These are phyloP conservation scores for Cercospora janseana DNA, from an alignment of 2,329 filamentous ascomycete species.

Conservation along the genomic window DNA sequence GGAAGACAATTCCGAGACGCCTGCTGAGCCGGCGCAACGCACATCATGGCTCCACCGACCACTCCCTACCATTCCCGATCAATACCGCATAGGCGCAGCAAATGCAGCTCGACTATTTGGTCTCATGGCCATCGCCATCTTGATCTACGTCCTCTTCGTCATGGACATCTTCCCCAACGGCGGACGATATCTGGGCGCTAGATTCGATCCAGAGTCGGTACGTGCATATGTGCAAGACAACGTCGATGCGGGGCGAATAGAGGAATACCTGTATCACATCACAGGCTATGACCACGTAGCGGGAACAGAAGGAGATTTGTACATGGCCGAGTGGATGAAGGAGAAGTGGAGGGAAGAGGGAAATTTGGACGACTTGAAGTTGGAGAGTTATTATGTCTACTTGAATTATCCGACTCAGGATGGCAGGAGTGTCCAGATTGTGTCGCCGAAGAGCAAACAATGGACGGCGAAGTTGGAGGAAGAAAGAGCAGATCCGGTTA, in stretches of 20 bases:
- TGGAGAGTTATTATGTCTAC: conserved; percentile 74
- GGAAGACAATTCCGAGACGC: conserved; percentile 6
- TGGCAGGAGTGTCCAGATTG: conserved; percentile 77
- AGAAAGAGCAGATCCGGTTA: conserved; percentile 62
- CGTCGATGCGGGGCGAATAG: conserved; percentile 62
- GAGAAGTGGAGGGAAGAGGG: conserved; percentile 68
- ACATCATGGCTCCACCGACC: conserved; percentile 24
- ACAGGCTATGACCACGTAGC: conserved; percentile 86
- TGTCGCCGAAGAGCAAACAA: conserved; percentile 61
- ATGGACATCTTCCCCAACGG: conserved; percentile 76
- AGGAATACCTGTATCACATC: conserved; percentile 71
- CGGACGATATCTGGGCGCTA: conserved; percentile 62
- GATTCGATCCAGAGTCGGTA: conserved; percentile 82
- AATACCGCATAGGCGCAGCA: conserved; percentile 57
- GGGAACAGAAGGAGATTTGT: conserved; percentile 90
- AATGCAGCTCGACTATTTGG: conserved; percentile 72
- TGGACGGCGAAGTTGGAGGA: conserved; percentile 89
- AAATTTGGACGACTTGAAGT: conserved; percentile 67
- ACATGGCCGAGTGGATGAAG: conserved; percentile 79
- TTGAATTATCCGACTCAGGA: conserved; percentile 81
- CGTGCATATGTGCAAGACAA: conserved; percentile 70
- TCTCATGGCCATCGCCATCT: conserved; percentile 68
- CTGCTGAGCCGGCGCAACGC: conserved; percentile 16
- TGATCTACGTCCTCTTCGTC: conserved; percentile 82
- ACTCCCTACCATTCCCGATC: conserved; percentile 46